These are phyloP conservation scores for Gastrolobium bilobum DNA, from an alignment of 306 rosid genomes.

Conservation along the genomic window DNA sequence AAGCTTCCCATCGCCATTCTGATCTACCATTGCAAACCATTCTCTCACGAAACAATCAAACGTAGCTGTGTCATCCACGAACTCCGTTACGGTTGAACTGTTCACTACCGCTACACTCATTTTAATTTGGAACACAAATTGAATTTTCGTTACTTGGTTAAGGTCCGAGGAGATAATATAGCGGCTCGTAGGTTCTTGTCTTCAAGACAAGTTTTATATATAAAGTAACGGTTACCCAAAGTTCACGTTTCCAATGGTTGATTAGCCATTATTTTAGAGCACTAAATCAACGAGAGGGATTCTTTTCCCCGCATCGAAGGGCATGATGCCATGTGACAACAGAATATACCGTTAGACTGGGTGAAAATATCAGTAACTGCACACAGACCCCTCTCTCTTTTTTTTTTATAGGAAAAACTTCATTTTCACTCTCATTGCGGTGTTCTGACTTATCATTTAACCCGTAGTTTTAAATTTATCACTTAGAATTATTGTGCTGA, in stretches of 20 bases:
- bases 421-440: no score
- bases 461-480: no score
- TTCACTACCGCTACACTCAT: slow-evolving; percentile 62
- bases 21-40: slow-evolving; percentile 57
- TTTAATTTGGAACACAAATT: background rate
- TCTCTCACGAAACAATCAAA: slow-evolving; percentile 56
- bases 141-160: background rate
- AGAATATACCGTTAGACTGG: background rate
- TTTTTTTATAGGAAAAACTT: no score
- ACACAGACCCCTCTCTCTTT: background rate
- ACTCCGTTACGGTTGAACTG: slow-evolving; percentile 53
- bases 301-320: background rate
- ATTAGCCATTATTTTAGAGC: slow-evolving; percentile 49
- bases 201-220: background rate
- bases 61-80: slow-evolving; percentile 50
- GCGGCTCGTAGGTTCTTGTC: background rate
- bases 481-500: no score
- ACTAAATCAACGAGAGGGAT: background rate
- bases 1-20: slow-evolving; percentile 56
- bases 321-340: background rate
- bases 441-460: no score
- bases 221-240: slow-evolving; percentile 47
- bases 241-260: slow-evolving; percentile 50
- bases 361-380: background rate
- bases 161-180: background rate